A percentile compares a stretch with the other conserved stretches of the same genome.
These are phyloP conservation scores for Vitis hybrid DNA, from an alignment of 177 flowering plant species.

Conservation along the genomic window DNA sequence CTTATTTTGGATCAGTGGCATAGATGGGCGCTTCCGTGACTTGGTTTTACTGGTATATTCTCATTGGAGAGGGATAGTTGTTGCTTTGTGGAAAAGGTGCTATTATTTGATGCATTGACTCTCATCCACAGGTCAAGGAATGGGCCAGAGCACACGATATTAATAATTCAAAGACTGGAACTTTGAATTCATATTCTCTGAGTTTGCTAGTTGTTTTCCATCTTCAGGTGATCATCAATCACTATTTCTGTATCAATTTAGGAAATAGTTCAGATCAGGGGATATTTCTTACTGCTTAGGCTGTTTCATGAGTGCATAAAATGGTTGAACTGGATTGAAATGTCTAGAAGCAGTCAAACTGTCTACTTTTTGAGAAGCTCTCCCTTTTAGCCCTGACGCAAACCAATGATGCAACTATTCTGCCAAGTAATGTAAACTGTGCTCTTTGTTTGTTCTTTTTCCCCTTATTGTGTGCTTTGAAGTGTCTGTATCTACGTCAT, in stretches of 20 bases:
- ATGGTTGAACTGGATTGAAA: no score
- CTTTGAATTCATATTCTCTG: constrained; percentile 82
- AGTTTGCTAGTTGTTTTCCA: constrained; percentile 82
- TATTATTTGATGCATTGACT: constrained; percentile 10
- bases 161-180: constrained; percentile 72
- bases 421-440: not conserved
- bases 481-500: not conserved
- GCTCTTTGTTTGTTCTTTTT: not conserved
- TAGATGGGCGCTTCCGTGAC: constrained; percentile 84
- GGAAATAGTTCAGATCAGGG: not conserved
- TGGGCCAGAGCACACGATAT: constrained; percentile 90
- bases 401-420: not conserved
- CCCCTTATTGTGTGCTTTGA: not conserved
- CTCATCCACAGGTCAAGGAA: constrained; percentile 77
- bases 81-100: not conserved
- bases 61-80: not conserved
- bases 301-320: no score
- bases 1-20: constrained; percentile 67
- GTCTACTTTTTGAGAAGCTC: not conserved
- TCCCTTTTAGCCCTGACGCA: not conserved
- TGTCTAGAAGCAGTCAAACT: not conserved
- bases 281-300: not conserved
- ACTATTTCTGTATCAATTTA: not conserved
- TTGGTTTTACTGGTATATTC: constrained; percentile 77
- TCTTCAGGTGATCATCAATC: constrained; percentile 70